Evolutionary conservation across 129 eudicot species (phyloP).

Genomic region (Deinandra increscens): DNA sequence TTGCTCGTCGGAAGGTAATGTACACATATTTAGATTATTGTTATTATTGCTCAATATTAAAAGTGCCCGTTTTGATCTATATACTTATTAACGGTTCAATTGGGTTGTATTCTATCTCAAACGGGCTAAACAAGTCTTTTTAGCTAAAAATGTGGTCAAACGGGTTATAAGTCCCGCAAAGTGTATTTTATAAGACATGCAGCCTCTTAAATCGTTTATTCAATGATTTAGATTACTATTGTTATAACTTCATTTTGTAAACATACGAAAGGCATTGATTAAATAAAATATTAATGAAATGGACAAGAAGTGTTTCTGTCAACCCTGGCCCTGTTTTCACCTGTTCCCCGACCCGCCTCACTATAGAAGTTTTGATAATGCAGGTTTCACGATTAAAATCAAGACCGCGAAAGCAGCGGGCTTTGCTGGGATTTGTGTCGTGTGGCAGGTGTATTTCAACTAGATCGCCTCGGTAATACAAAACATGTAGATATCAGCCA

Average conservation of each 20-base stretch:
- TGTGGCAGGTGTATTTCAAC: slow-evolving; percentile 79
- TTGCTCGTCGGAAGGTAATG: slow-evolving; percentile 65
- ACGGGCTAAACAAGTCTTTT: background rate
- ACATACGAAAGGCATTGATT: background rate
- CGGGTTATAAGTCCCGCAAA: background rate
- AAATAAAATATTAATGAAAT: background rate
- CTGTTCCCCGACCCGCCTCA: background rate
- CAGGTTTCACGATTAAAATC: slow-evolving; percentile 72
- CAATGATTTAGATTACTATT: too few species aligned
- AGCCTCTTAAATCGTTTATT: background rate
- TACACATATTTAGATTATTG: too few species aligned
- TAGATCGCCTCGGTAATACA: slow-evolving; percentile 64
- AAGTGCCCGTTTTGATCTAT: too few species aligned
- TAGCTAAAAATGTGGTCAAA: background rate
- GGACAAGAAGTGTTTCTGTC: background rate
- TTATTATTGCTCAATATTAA: too few species aligned
- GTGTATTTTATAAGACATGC: background rate
- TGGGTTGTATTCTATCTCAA: slow-evolving; percentile 6
- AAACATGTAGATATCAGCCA: slow-evolving; percentile 15
- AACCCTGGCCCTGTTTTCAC: background rate
- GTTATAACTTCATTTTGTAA: background rate
- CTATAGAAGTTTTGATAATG: slow-evolving; percentile 11
- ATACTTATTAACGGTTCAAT: background rate
- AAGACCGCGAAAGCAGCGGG: slow-evolving; percentile 52
- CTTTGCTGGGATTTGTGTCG: slow-evolving; percentile 52